Evolutionary conservation across 176 grass and related monocot species (phyloP).

Genomic region (Puccinellia tenuiflora): DNA sequence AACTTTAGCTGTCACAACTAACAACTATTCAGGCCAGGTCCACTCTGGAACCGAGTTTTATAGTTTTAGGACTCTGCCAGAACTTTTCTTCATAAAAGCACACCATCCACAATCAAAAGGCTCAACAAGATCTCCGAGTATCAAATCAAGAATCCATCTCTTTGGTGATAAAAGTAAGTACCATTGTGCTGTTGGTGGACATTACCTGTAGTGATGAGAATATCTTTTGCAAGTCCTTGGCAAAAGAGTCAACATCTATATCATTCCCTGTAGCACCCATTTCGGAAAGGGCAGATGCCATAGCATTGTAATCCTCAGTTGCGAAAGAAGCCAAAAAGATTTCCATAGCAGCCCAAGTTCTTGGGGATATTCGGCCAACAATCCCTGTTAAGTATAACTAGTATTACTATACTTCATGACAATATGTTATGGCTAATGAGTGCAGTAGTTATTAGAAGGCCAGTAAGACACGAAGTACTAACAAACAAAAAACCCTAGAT

Average conservation of each 20-base stretch:
- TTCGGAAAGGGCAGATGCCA: slow-evolving; percentile 80
- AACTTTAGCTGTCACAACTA: background rate
- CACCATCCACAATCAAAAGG: background rate
- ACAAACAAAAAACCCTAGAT: background rate
- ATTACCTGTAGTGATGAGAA: slow-evolving; percentile 94
- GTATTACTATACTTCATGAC: background rate
- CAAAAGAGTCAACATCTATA: slow-evolving; percentile 73
- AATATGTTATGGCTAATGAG: background rate
- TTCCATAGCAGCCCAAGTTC: slow-evolving; percentile 93
- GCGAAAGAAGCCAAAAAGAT: slow-evolving; percentile 86
- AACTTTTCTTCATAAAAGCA: background rate
- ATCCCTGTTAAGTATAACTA: slow-evolving; percentile 55
- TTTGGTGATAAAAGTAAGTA: slow-evolving; percentile 3
- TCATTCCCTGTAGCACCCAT: slow-evolving; percentile 92
- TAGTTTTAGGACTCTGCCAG: background rate
- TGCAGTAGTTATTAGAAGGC: background rate
- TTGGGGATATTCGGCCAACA: slow-evolving; percentile 89
- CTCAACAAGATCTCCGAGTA: background rate
- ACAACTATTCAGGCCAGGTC: background rate
- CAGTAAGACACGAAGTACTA: background rate
- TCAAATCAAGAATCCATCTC: slow-evolving; percentile 19
- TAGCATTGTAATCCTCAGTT: slow-evolving; percentile 77
- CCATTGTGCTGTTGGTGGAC: background rate
- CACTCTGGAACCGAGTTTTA: background rate
- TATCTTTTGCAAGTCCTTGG: slow-evolving; percentile 79